Evolutionary conservation across 1,284 basidiomycete genomes (phyloP).

Genomic region (Flammula alnicola): DNA sequence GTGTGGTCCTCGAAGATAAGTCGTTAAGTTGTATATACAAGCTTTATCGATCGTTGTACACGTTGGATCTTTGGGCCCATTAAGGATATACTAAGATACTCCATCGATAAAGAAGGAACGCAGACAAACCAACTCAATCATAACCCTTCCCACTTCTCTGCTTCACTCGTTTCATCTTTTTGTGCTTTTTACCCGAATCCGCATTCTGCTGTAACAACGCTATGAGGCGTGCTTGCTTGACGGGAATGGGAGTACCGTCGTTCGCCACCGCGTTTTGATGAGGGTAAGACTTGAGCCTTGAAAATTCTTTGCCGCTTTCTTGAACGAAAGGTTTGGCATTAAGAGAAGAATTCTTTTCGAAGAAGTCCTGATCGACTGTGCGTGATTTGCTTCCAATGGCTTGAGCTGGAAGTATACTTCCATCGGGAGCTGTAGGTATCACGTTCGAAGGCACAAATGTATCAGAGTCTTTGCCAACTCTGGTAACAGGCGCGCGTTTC

Average conservation of each 20-base stretch:
- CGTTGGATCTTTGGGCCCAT: too few species aligned
- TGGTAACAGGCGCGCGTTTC: constrained; percentile 85
- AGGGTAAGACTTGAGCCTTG: constrained; percentile 70
- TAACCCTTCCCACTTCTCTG: constrained; percentile 92
- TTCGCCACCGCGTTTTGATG: constrained; percentile 82
- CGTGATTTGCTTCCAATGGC: constrained; percentile 56
- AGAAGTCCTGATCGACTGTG: constrained; percentile 87
- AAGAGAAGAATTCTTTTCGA: constrained; percentile 53
- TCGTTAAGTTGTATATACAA: too few species aligned
- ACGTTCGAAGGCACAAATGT: constrained; percentile 66
- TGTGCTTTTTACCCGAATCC: constrained; percentile 83
- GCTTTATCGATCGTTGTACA: too few species aligned
- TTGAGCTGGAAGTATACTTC: constrained; percentile 32
- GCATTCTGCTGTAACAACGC: constrained; percentile 52
- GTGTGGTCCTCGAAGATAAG: too few species aligned
- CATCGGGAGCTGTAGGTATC: constrained; percentile 25
- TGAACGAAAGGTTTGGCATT: constrained; percentile 68
- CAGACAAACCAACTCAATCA: constrained; percentile 47
- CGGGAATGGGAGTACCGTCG: constrained; percentile 69
- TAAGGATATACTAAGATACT: neutral
- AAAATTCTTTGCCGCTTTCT: constrained; percentile 62
- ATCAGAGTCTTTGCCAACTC: constrained; percentile 82
- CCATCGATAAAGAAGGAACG: neutral
- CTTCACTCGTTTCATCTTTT: constrained; percentile 83
- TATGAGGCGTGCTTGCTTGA: constrained; percentile 50